Percentiles rank a stretch among this genome's conserved stretches.
Evolutionary conservation across 768 basidiomycete genomes (phyloP).

Genomic region (Symmetrospora coprosmae): DNA sequence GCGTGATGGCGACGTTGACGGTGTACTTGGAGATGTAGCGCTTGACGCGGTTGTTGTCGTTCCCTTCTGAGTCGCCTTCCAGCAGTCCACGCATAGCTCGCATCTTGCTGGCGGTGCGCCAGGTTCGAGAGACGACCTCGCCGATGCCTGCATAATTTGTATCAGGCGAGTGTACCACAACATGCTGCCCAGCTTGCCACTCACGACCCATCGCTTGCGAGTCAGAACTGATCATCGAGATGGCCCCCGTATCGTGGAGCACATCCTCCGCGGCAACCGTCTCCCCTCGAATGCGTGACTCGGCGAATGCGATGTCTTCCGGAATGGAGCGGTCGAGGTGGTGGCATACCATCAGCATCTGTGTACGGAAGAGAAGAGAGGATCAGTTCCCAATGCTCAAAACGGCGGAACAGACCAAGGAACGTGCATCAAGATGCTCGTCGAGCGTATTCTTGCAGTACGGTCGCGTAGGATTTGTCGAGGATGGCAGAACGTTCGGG

Average conservation of each 20-base stretch:
- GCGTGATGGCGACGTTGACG: constrained; percentile 87
- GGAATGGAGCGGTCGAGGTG: constrained; percentile 43
- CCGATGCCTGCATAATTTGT: constrained; percentile 54
- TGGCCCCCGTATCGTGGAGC: constrained; percentile 51
- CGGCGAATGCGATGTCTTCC: constrained; percentile 89
- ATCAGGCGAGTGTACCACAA: background rate
- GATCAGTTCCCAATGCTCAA: too few relatives aligned
- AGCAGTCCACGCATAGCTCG: constrained; percentile 62
- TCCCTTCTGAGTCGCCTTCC: constrained; percentile 50
- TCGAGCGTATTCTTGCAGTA: constrained; percentile 82
- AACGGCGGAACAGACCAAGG: too few relatives aligned
- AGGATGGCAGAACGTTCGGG: constrained; percentile 80
- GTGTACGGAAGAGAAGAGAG: background rate
- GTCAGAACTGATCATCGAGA: constrained; percentile 92
- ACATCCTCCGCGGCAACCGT: constrained; percentile 97
- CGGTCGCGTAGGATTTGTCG: constrained; percentile 92
- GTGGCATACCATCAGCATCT: constrained; percentile 82
- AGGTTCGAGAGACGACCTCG: constrained; percentile 80
- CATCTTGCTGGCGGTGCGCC: constrained; percentile 97
- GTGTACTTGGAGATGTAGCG: constrained; percentile 93
- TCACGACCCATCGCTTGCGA: constrained; percentile 74
- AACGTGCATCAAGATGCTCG: constrained; percentile 82
- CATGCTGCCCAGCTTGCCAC: background rate
- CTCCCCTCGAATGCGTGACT: constrained; percentile 89
- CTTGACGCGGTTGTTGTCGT: constrained; percentile 82